Conservation (phyloP, 1,284 basidiomycete genomes). For the Coniferiporia sulphurascens region DNA sequence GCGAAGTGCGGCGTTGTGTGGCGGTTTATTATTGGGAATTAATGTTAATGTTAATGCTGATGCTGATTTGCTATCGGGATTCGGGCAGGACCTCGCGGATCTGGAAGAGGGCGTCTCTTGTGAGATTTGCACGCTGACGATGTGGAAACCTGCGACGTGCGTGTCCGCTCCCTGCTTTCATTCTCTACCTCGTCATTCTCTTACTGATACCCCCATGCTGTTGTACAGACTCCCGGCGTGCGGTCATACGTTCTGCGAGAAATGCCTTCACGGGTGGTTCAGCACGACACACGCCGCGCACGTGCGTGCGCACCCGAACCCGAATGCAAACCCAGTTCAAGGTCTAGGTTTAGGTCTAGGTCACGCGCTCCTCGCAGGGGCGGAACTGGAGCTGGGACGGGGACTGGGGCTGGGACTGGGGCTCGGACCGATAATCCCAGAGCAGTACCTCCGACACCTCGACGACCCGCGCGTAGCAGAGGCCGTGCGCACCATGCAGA, state of each 20-base stretch:
- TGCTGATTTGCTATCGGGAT: too few species aligned
- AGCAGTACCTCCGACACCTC: slow-evolving; percentile 18
- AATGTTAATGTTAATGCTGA: not conserved
- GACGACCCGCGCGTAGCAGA: slow-evolving; percentile 18
- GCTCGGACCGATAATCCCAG: slow-evolving; percentile 14
- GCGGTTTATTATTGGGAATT: too few species aligned
- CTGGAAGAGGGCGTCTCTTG: slow-evolving; percentile 8
- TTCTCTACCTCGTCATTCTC: not conserved
- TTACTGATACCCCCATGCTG: not conserved
- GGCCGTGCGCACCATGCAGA: slow-evolving; percentile 11
- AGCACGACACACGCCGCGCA: slow-evolving; percentile 45
- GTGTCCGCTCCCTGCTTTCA: not conserved
- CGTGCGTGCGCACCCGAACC: slow-evolving; percentile 39
- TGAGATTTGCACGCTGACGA: slow-evolving; percentile 12
- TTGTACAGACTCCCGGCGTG: slow-evolving; percentile 49
- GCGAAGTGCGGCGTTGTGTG: too few species aligned
- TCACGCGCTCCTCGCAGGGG: slow-evolving; percentile 31
- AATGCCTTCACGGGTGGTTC: slow-evolving; percentile 66
- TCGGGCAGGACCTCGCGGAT: not conserved
- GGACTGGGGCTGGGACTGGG: too few species aligned
- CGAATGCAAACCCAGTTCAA: too few species aligned
- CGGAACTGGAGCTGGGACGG: not conserved
- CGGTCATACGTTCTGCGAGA: slow-evolving; percentile 64
- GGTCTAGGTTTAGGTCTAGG: too few species aligned
- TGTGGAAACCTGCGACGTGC: slow-evolving; percentile 13